Conservation (phyloP, 768 basidiomycete species). For the Collybia mongolica region DNA sequence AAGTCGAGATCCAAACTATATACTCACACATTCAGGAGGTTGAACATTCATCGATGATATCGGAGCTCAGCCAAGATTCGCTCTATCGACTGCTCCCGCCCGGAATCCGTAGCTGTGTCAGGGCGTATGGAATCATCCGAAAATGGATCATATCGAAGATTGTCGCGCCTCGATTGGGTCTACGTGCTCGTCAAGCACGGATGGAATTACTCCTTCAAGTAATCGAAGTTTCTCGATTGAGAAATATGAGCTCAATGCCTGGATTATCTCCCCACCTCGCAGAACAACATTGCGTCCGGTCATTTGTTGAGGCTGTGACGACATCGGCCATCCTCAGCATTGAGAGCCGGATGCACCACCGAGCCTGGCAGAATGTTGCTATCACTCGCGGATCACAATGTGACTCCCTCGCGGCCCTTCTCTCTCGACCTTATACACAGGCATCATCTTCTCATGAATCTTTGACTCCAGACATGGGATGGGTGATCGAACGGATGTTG, state of each 20-base stretch:
- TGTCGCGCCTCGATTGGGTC: slow-evolving; percentile 60
- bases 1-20: slow-evolving; percentile 80
- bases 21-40: slow-evolving; percentile 72
- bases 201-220: slow-evolving; percentile 73
- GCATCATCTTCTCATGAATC: slow-evolving; percentile 44
- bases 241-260: slow-evolving; percentile 44
- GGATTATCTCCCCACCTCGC: slow-evolving; percentile 30
- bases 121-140: slow-evolving; percentile 72
- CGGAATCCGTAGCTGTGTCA: slow-evolving; percentile 70
- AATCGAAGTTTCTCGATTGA: slow-evolving; percentile 70
- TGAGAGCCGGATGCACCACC: slow-evolving; percentile 74
- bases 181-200: slow-evolving; percentile 62
- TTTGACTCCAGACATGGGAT: slow-evolving; percentile 75
- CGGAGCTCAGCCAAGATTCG: slow-evolving; percentile 67
- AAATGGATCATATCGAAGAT: slow-evolving; percentile 79
- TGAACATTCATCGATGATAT: slow-evolving; percentile 69
- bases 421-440: slow-evolving; percentile 50
- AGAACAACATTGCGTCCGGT: slow-evolving; percentile 68
- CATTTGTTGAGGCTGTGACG: slow-evolving; percentile 77
- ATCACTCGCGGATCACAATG: slow-evolving; percentile 55
- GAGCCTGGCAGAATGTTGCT: slow-evolving; percentile 80
- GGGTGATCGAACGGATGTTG: slow-evolving; percentile 79
- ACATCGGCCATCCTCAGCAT: slow-evolving; percentile 75
- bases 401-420: slow-evolving; percentile 58
- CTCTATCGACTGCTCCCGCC: slow-evolving; percentile 77